Conservation (phyloP, 129 eudicot genomes). For the Flaveria trinervia region DNA sequence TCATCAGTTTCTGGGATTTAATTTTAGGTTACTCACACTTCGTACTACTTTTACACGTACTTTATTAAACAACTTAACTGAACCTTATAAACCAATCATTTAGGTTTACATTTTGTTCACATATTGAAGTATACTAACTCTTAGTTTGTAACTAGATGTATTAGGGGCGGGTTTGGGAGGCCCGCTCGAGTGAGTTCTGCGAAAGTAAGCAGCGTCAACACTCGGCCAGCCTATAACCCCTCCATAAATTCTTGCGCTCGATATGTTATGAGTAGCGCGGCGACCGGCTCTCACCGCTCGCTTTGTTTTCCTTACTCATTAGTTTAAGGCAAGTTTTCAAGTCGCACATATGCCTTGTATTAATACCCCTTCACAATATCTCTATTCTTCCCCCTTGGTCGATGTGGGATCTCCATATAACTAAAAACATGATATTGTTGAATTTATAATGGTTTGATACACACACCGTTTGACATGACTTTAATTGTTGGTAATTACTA, state of each 20-base stretch:
- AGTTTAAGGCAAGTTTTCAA: constrained; percentile 68
- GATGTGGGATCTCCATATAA: constrained; percentile 44
- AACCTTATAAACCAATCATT: too few species aligned
- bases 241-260: constrained; percentile 91
- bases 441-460: not conserved
- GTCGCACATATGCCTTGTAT: not conserved
- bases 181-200: constrained; percentile 99
- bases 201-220: constrained; percentile 97
- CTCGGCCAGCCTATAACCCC: constrained; percentile 99
- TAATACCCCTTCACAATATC: not conserved
- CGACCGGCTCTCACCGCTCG: constrained; percentile 95
- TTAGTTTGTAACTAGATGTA: not conserved
- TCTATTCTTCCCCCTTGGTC: not conserved
- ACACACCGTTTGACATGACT: not conserved
- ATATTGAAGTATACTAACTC: too few species aligned
- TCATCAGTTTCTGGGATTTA: too few species aligned
- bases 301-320: constrained; percentile 99
- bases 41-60: too few species aligned
- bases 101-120: too few species aligned
- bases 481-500: not conserved
- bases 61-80: too few species aligned
- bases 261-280: constrained; percentile 49
- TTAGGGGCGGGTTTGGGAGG: constrained; percentile 79
- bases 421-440: not conserved
- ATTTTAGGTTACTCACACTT: too few species aligned